phyloP scores from a whole-genome alignment of 148 eudicot species.

The Diospyros lotus region DNA sequence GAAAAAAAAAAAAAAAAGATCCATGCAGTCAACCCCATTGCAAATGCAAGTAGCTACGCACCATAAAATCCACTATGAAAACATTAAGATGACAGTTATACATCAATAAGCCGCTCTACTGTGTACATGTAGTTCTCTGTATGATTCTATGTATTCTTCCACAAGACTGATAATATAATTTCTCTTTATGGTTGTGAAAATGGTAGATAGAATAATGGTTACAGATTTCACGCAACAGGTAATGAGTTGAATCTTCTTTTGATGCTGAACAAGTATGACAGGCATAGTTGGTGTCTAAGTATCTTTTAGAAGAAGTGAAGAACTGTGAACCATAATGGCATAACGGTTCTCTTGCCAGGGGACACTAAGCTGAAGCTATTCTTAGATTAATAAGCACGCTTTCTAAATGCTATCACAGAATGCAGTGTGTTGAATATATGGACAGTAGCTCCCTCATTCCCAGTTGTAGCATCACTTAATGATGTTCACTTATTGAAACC shows the following conservation, averaged over 20 bases:
- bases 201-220: background rate
- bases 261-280: background rate
- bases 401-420: background rate
- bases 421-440: background rate
- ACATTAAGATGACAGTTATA: background rate
- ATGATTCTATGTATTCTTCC: background rate
- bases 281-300: background rate
- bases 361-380: background rate
- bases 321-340: background rate
- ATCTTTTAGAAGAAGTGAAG: background rate
- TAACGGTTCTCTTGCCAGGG: background rate
- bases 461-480: background rate
- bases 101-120: background rate
- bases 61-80: background rate
- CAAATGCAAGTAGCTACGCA: background rate
- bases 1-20: background rate
- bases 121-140: background rate
- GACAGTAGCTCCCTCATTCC: background rate
- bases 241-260: background rate
- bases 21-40: background rate
- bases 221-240: background rate
- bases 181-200: background rate
- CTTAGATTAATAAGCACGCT: background rate
- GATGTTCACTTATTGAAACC: background rate
- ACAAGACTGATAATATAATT: background rate